These are phyloP conservation scores for Amaranthus palmeri DNA, from an alignment of 148 eudicot genomes.

Conservation along the genomic window DNA sequence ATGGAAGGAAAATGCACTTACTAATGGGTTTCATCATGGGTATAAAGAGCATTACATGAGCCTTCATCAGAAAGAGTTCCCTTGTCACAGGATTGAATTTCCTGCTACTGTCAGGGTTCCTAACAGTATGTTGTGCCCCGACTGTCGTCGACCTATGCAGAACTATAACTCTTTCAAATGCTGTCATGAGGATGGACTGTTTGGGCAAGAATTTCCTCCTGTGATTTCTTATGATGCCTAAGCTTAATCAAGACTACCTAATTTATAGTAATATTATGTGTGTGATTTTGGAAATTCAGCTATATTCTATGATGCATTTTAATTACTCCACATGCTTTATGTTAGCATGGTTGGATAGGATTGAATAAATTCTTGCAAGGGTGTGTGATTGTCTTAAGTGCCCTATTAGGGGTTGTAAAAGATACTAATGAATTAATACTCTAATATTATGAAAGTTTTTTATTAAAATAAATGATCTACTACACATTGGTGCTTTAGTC, in stretches of 20 bases:
- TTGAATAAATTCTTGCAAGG: neutral
- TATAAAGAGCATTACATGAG: slow-evolving; percentile 21
- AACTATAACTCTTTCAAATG: slow-evolving; percentile 33
- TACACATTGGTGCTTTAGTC: too few relatives aligned
- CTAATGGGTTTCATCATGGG: slow-evolving; percentile 28
- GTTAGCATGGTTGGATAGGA: neutral
- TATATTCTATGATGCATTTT: neutral
- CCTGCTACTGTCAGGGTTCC: slow-evolving; percentile 33
- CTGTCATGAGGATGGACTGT: slow-evolving; percentile 34
- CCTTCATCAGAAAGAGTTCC: slow-evolving; percentile 19
- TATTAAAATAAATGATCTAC: neutral
- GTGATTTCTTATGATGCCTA: neutral
- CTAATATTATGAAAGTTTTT: neutral
- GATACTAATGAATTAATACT: neutral
- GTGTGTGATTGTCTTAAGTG: neutral
- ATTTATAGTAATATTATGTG: neutral
- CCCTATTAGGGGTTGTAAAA: neutral
- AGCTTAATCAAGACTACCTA: neutral
- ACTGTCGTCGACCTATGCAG: slow-evolving; percentile 43
- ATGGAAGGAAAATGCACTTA: slow-evolving; percentile 34
- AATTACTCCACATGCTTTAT: neutral
- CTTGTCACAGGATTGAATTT: slow-evolving; percentile 43
- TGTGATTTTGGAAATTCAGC: neutral
- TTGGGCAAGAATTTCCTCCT: neutral
- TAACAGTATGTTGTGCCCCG: slow-evolving; percentile 38